phyloP scores from a whole-genome alignment of 805 yeast genomes.

The Yarrowia sp. region DNA sequence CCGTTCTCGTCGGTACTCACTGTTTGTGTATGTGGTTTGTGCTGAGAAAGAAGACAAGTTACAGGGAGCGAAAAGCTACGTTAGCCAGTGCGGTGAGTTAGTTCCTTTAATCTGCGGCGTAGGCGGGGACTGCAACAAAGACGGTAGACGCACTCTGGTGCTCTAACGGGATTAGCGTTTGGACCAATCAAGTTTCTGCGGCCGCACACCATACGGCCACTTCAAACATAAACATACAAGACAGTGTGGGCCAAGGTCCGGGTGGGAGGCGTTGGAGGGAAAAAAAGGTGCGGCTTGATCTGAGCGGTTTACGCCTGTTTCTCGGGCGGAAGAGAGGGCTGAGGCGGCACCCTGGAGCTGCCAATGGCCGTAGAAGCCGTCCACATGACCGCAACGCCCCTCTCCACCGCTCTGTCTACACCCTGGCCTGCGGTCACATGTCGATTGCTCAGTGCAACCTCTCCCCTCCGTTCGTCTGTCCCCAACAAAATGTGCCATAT shows the following conservation, averaged over 20 bases:
- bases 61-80: slow-evolving; percentile 10
- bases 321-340: neutral
- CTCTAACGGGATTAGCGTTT: neutral
- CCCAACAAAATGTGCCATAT: slow-evolving; percentile 22
- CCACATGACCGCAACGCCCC: neutral
- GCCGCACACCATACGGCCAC: slow-evolving; percentile 20
- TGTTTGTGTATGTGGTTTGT: slow-evolving; percentile 24
- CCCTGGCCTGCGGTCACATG: neutral
- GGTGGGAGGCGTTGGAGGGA: slow-evolving; percentile 1
- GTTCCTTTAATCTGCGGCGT: slow-evolving; percentile 21
- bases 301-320: neutral
- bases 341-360: too few species aligned
- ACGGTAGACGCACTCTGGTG: slow-evolving; percentile 2
- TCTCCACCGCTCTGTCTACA: neutral
- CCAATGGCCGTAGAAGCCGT: too few species aligned
- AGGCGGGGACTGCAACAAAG: slow-evolving; percentile 27
- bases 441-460: neutral
- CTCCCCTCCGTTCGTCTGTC: slow-evolving; percentile 4
- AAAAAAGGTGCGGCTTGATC: neutral
- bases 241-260: neutral
- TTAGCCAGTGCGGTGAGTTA: slow-evolving; percentile 15
- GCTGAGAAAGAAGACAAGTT: slow-evolving; percentile 26
- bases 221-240: slow-evolving; percentile 12
- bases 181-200: slow-evolving; percentile 1
- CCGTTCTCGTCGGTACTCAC: too few species aligned